Conservation (phyloP, 2,329 filamentous ascomycete genomes). For the Byssothecium circinans region DNA sequence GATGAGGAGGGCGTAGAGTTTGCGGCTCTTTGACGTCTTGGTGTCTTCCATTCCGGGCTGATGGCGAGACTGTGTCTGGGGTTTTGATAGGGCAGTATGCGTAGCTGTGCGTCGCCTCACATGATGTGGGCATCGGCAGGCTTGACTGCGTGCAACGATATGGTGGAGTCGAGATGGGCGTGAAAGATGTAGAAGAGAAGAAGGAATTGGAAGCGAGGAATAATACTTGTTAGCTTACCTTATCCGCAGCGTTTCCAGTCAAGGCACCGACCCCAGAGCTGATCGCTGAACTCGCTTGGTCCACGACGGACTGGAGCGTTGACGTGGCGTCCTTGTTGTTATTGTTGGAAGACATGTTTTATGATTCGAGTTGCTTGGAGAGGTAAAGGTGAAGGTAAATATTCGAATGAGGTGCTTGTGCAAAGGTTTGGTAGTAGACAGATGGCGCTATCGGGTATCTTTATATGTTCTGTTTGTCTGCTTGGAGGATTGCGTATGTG, state of each 20-base stretch:
- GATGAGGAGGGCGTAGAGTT: slow-evolving; percentile 6
- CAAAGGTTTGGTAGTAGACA: neutral
- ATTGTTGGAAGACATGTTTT: slow-evolving; percentile 54
- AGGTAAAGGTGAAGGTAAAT: slow-evolving; percentile 2
- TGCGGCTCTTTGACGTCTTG: slow-evolving; percentile 4
- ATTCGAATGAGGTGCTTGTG: neutral
- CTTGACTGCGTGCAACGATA: neutral
- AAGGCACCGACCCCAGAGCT: slow-evolving; percentile 73
- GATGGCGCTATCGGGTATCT: neutral
- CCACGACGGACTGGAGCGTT: slow-evolving; percentile 68
- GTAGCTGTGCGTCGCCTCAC: neutral
- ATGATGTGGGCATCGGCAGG: neutral
- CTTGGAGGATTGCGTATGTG: neutral
- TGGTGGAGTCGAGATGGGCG: neutral
- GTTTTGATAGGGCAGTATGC: no score
- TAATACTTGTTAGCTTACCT: slow-evolving; percentile 48
- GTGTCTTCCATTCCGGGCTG: neutral
- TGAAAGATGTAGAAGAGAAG: neutral
- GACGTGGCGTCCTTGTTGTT: slow-evolving; percentile 62
- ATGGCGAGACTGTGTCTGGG: neutral
- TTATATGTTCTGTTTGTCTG: slow-evolving; percentile 10
- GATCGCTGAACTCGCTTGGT: slow-evolving; percentile 70
- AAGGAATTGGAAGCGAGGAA: neutral
- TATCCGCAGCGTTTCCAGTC: slow-evolving; percentile 70
- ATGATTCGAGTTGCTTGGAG: neutral